Evolutionary conservation across 164 flowering plant genomes (phyloP).

Genomic region (Magnolia changhungtana): DNA sequence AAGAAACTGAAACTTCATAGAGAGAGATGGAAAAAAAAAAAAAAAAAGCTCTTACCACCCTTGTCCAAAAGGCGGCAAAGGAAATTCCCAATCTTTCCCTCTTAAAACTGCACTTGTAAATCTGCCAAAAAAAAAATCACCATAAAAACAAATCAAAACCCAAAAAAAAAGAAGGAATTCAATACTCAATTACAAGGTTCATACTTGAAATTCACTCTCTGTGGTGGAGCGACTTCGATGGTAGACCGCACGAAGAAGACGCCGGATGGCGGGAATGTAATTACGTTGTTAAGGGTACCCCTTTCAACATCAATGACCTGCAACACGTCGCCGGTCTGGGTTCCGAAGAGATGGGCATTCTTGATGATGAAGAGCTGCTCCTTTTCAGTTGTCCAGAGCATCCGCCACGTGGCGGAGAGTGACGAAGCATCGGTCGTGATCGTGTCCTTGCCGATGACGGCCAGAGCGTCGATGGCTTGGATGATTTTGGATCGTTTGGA

Average conservation of each 20-base stretch:
- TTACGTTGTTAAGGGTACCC: slow-evolving; percentile 59
- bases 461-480: slow-evolving; percentile 61
- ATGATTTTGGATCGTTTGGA: slow-evolving; percentile 49
- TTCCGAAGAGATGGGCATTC: slow-evolving; percentile 72
- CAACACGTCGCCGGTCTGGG: slow-evolving; percentile 79
- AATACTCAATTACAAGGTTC: not conserved
- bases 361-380: slow-evolving; percentile 88
- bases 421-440: slow-evolving; percentile 56
- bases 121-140: slow-evolving; percentile 25
- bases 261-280: slow-evolving; percentile 89
- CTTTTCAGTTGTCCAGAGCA: slow-evolving; percentile 97
- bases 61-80: slow-evolving; percentile 94
- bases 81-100: slow-evolving; percentile 76
- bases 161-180: not conserved
- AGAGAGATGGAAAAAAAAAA: not conserved
- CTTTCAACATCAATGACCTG: slow-evolving; percentile 84
- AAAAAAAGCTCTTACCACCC: slow-evolving; percentile 68
- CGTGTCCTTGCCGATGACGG: slow-evolving; percentile 38
- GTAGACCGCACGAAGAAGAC: slow-evolving; percentile 82
- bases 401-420: slow-evolving; percentile 88
- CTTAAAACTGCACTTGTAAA: slow-evolving; percentile 88
- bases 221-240: slow-evolving; percentile 65
- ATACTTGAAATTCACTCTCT: slow-evolving; percentile 84
- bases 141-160: not conserved
- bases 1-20: not conserved